Evolutionary conservation across 805 yeast species (phyloP), one percentile per base, ranked within the genome.

Genomic region (Lipomyces lipofer): DNA sequence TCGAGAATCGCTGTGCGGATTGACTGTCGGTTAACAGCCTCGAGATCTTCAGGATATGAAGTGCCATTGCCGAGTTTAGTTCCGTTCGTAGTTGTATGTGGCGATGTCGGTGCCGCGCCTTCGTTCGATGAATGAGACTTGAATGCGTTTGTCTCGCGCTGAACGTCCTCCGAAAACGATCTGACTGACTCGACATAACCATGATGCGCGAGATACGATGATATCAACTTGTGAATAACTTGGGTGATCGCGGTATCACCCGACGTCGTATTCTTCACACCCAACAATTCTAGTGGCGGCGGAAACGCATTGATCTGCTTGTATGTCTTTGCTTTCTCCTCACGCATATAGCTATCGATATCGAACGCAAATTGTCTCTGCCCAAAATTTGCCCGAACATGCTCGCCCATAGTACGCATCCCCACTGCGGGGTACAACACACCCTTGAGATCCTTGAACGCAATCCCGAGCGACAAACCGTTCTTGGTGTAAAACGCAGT

Each of bases 401-500:
- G 55, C 51, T 71, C 74, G 61, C 78, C 78, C 12, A 44, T 38
- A 21, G 72, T 68, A 8, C 71, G 68, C 60, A 79, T 66, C n/a
- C 79, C 79, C 22, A 79, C 68, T 24, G 70, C 66, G 0, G 89
- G 88, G 6, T 75, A 71, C n/a, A 80, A 59, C 27, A 68, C 64
- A 30, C 70, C 69, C 22, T 74, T 68, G 13, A 79, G 63, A 54
- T 79, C 77, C 4, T 70, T 69, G 59, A 82, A 82, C 1, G 84
- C 84, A 35, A 75, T 72, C 0, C 85, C 86, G 42, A 82, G 66
- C 36, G 69, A 72, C 2, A 86, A 76, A 1, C 97, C 97, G 69
- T 91, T 90, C 67, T 86, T 84, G 0, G 97, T 90, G 60, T 81
- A 81, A 63, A 90, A 91, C 1, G 88, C 76, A 0, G 82, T 71